Conservation (phyloP, 495 filamentous ascomycete genomes). For the Hypomontagnella submonticulosa region DNA sequence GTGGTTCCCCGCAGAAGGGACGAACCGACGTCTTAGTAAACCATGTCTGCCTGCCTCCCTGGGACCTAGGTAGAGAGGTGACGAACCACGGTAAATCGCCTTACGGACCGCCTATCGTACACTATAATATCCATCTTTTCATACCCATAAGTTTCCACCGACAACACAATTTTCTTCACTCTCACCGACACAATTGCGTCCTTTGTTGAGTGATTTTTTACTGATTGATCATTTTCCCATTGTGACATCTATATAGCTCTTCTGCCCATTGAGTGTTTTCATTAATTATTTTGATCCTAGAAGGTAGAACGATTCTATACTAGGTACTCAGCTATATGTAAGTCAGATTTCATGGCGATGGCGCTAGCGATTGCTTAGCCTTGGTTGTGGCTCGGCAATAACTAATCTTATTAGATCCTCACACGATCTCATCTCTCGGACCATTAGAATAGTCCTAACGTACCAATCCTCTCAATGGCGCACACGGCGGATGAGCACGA, state of each 20-base stretch:
- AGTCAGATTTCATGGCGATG: too few relatives aligned
- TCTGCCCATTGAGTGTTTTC: not conserved
- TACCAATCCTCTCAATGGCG: not conserved
- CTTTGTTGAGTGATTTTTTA: not conserved
- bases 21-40: constrained; percentile 4
- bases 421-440: not conserved
- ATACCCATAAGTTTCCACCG: not conserved
- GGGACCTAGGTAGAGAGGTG: not conserved
- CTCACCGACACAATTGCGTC: constrained; percentile 27
- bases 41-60: too few relatives aligned
- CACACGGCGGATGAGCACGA: constrained; percentile 3
- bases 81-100: constrained; percentile 29
- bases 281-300: not conserved
- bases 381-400: too few relatives aligned
- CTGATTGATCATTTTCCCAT: constrained; percentile 6
- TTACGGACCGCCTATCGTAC: constrained; percentile 20
- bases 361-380: too few relatives aligned
- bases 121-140: constrained; percentile 17
- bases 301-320: not conserved
- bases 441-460: not conserved
- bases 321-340: too few relatives aligned
- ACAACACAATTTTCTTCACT: constrained; percentile 1
- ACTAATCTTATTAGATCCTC: too few relatives aligned
- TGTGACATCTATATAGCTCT: not conserved
- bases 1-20: constrained; percentile 36